phyloP scores from a whole-genome alignment of 768 basidiomycete genomes.

The Mycena metata region DNA sequence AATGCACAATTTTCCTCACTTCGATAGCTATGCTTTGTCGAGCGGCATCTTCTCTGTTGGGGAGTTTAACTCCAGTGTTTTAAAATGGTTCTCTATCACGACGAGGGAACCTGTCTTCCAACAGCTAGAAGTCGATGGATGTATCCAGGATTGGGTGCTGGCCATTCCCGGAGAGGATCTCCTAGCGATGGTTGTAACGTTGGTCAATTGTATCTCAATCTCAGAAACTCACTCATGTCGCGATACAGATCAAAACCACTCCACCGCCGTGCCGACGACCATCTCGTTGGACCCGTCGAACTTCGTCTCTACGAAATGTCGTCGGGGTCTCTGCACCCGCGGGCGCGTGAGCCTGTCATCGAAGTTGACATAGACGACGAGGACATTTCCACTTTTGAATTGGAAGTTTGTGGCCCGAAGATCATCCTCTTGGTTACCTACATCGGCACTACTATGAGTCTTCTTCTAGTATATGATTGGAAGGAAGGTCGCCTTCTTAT shows the following conservation, averaged over 20 bases:
- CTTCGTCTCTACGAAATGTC: slow-evolving; percentile 11
- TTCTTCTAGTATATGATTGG: too few relatives aligned
- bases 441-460: too few relatives aligned
- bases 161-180: slow-evolving; percentile 15
- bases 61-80: too few relatives aligned
- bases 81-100: slow-evolving; percentile 1
- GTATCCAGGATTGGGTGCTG: neutral
- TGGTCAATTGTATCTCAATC: too few relatives aligned
- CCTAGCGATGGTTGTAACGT: slow-evolving; percentile 6
- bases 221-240: too few relatives aligned
- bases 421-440: too few relatives aligned
- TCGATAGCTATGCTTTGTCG: neutral
- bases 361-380: too few relatives aligned
- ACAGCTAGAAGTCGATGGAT: slow-evolving; percentile 6
- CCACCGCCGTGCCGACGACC: neutral
- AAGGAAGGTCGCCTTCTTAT: neutral
- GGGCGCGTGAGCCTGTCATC: too few relatives aligned
- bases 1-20: slow-evolving; percentile 6
- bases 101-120: neutral
- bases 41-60: slow-evolving; percentile 5
- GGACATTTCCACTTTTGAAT: too few relatives aligned
- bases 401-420: too few relatives aligned
- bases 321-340: neutral
- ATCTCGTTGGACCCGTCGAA: neutral
- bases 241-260: too few relatives aligned